Percentiles rank a stretch among this genome's conserved stretches.
phyloP scores from a whole-genome alignment of 1,284 basidiomycete genomes.

The Clitocybe nebularis region DNA sequence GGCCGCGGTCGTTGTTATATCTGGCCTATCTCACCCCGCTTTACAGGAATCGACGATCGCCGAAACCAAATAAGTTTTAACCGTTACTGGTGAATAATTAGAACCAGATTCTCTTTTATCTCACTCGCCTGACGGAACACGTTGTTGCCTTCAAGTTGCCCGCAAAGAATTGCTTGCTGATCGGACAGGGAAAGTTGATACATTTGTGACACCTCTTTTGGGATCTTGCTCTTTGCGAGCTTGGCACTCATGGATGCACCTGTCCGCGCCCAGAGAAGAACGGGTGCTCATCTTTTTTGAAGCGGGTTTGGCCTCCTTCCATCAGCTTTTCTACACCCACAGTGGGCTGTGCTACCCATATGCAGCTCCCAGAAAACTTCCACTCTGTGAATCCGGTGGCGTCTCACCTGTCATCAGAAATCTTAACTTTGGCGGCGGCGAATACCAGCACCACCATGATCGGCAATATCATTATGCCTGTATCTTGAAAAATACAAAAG shows the following conservation, averaged over 20 bases:
- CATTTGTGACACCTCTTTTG: neutral
- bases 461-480: neutral
- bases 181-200: neutral
- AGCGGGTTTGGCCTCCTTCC: neutral
- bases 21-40: too few species aligned
- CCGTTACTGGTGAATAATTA: neutral
- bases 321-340: neutral
- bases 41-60: neutral
- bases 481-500: too few species aligned
- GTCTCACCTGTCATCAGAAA: too few species aligned
- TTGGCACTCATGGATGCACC: neutral
- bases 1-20: too few species aligned
- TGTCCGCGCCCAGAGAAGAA: neutral
- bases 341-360: neutral
- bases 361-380: too few species aligned
- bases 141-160: neutral
- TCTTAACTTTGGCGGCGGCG: too few species aligned
- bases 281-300: neutral
- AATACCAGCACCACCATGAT: neutral
- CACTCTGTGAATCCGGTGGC: too few species aligned
- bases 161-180: neutral
- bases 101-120: neutral
- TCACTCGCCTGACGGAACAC: neutral
- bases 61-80: neutral
- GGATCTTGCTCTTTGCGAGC: neutral